Evolutionary conservation across 768 basidiomycete genomes (phyloP), one percentile per base, ranked within the genome.

Genomic region (Mycena albidolilacea): DNA sequence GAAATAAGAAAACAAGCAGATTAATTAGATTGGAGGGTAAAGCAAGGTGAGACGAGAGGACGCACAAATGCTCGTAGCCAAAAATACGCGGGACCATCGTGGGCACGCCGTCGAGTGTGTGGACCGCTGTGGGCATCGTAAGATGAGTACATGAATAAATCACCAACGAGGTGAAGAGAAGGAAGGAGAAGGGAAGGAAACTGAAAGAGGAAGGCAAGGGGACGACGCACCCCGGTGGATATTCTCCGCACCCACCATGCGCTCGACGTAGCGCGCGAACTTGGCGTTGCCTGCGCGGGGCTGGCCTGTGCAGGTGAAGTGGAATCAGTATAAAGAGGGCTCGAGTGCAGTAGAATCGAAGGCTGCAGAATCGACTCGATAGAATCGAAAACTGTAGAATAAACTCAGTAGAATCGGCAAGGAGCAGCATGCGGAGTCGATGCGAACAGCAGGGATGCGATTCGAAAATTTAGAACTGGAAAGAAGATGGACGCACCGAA

Each of bases 271-370:
- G 5, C 30, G 5, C 3, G 76, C 75, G 57, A 57, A 78, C 11
- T n/a, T 38, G 23, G 38, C 61, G 60, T 78, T 76, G n/a, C 77
- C 77, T 0, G 66, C 72, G 46, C 77, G 74, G 30, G 76, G 77
- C 52, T 77, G 76, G 19, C 77, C 77, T 67, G 14, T 11, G 23
- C 23, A 23, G 23, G 23, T 23, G 23, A 23, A 2, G 23, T 23
- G 23, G 23, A 23, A 23, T 23, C 23, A 23, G 23, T 23, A 23
- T 23, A 23, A 23, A 23, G 1, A 23, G 23, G 23, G 2, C 23
- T 23, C 23, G 23, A 23, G 2, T 2, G 2, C 23, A 23, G 1
- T 23, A 23, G 23, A 23, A 23, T 23, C 23, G 1, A 23, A 23
- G 23, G 23, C 23, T 23, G 23, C 23, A 23, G 23, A 23, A 23